Base-by-base conservation (phyloP, 306 rosid species). In the Rosa lucieae region DNA sequence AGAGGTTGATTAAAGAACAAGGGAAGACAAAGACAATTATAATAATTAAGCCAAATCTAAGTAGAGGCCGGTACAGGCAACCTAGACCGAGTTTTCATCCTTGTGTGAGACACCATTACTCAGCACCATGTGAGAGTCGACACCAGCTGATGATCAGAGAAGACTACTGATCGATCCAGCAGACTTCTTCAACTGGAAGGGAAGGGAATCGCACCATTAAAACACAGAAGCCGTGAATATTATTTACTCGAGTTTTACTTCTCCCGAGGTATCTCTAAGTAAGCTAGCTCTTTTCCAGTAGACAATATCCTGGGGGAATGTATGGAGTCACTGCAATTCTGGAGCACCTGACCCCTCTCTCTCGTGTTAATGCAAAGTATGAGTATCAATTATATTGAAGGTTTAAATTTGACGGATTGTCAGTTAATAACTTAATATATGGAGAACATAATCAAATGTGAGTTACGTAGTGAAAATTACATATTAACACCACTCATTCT, bases 81-180 rank as follows among this genome's bases (percentile, higher is more conserved):
- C 85, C 89, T 83, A 68, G 90, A 86, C 88, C 81, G 66, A 32
- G 76, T 78, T 17, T 65, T 74, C 35, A 15, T 40, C 77, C 86
- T 88, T 88, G 70, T 70, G 82, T 79, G 84, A 84, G 89, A 89
- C 94, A 88, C 81, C 58, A 87, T 91, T 81, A 75, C 81, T 79
- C 77, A 76, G 70, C 85, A 75, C 81, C 88, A 85, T 81, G 88
- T 85, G 87, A 72, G 63, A 52, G 69, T 74, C 52, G 78, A 56
- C 78, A 74, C 71, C n/a, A 73, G 42, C 59, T 49, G 66, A 61
- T 23, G 32, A 56, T 3, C 67, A 70, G 77, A 74, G 68, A 70
- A 69, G 62, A 39, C 70, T 20, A 3, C 67, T 44, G 23, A 61
- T 67, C 48, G 48, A 67, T 67, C 72, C 48, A 67, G 14, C 48